phyloP scores from a whole-genome alignment of 345 rosid genomes.

The Clausena lansium region DNA sequence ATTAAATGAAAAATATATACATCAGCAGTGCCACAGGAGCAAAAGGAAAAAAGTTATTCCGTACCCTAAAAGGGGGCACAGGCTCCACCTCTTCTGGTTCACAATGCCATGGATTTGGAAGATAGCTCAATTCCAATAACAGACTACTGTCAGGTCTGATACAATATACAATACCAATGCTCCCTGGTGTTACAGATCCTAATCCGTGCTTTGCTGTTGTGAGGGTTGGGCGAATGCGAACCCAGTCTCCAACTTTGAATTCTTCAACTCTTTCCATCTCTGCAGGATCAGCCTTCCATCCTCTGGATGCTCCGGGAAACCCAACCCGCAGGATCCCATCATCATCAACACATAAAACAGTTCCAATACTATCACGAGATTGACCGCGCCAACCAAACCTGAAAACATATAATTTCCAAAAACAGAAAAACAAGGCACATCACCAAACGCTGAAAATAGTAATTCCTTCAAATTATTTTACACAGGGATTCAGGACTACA shows the following conservation, averaged over 20 bases:
- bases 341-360: slow-evolving; percentile 95
- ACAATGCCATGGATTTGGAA: slow-evolving; percentile 89
- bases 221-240: slow-evolving; percentile 89
- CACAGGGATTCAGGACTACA: background rate
- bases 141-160: slow-evolving; percentile 94
- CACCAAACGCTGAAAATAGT: background rate
- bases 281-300: slow-evolving; percentile 99
- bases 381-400: slow-evolving; percentile 98
- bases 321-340: slow-evolving; percentile 99
- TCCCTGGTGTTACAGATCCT: slow-evolving; percentile 92
- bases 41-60: slow-evolving; percentile 13
- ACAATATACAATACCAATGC: slow-evolving; percentile 93
- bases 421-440: background rate
- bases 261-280: slow-evolving; percentile 99
- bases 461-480: background rate
- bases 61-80: slow-evolving; percentile 86
- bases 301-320: slow-evolving; percentile 99
- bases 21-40: slow-evolving; percentile 2
- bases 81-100: slow-evolving; percentile 98
- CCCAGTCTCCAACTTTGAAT: slow-evolving; percentile 99
- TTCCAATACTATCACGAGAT: slow-evolving; percentile 87
- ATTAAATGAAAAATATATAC: background rate
- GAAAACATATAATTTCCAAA: slow-evolving; percentile 24
- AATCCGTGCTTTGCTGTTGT: slow-evolving; percentile 92
- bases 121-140: slow-evolving; percentile 84